Conservation (phyloP, 805 yeast genomes). For the Grigorovia jiainica region DNA sequence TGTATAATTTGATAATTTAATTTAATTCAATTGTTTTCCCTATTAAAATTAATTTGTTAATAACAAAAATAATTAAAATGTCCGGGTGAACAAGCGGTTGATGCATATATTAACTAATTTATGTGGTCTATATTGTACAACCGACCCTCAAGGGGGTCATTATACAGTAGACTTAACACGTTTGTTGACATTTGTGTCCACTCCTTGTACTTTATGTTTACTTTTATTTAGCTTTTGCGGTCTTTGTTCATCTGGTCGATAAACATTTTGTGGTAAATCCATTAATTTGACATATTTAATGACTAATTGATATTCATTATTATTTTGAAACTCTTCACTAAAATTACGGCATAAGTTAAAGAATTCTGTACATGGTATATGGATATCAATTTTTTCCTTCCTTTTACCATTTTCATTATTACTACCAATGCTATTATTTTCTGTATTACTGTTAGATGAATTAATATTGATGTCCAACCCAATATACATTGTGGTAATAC, state of each 20-base stretch:
- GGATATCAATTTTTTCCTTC: constrained; percentile 67
- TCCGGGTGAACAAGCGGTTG: neutral
- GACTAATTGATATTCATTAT: constrained; percentile 42
- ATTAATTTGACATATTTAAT: constrained; percentile 66
- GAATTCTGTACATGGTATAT: constrained; percentile 84
- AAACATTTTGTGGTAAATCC: constrained; percentile 81
- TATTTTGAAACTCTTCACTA: constrained; percentile 52
- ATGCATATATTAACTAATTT: too few species aligned
- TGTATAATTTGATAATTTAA: too few species aligned
- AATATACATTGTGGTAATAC: constrained; percentile 67
- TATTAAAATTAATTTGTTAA: neutral
- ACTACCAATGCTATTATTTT: neutral
- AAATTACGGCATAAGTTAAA: constrained; percentile 70
- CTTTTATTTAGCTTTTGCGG: constrained; percentile 54
- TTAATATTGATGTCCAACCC: constrained; percentile 48
- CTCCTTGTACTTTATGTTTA: constrained; percentile 10
- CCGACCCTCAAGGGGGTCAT: too few species aligned
- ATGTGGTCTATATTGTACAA: too few species aligned
- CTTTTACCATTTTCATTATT: constrained; percentile 32
- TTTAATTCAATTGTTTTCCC: neutral
- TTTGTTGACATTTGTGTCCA: neutral
- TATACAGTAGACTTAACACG: neutral
- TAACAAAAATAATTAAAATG: neutral
- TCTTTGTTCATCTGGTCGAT: constrained; percentile 64
- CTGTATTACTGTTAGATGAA: neutral